phyloP scores from a whole-genome alignment of 208 protist species.

The Wallacemonas rigidus region DNA sequence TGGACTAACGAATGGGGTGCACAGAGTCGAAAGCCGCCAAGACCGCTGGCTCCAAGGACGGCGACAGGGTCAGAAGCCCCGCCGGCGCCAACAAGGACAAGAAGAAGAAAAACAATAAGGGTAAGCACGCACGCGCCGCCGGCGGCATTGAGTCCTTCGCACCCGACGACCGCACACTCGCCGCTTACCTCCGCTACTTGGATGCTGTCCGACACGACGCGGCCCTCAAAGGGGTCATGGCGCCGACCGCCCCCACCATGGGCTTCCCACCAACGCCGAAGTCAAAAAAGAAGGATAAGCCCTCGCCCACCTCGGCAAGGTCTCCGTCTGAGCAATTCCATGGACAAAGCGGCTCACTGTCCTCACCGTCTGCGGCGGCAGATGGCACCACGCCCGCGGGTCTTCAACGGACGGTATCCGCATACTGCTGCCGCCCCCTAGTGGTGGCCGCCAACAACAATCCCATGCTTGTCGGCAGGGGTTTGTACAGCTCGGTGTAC shows the following conservation, averaged over 20 bases:
- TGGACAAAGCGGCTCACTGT: not conserved
- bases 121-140: not conserved
- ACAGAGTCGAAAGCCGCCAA: slow-evolving; percentile 25
- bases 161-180: slow-evolving; percentile 29
- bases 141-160: slow-evolving; percentile 22
- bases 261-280: slow-evolving; percentile 10
- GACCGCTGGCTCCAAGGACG: slow-evolving; percentile 7
- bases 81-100: not conserved
- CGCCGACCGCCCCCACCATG: slow-evolving; percentile 15
- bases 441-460: slow-evolving; percentile 6
- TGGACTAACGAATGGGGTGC: slow-evolving; percentile 26
- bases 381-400: too few species aligned
- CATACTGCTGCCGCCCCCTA: slow-evolving; percentile 40
- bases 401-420: slow-evolving; percentile 19
- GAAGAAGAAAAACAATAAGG: slow-evolving; percentile 7
- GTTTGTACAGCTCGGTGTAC: slow-evolving; percentile 49
- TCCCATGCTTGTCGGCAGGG: slow-evolving; percentile 37
- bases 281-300: not conserved
- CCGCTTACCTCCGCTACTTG: slow-evolving; percentile 28
- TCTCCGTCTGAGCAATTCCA: not conserved
- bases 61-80: not conserved
- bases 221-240: slow-evolving; percentile 26
- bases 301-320: not conserved
- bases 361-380: too few species aligned
- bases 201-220: slow-evolving; percentile 27